Conservation (phyloP, 768 basidiomycete genomes). For the Pleurotus giganteus region DNA sequence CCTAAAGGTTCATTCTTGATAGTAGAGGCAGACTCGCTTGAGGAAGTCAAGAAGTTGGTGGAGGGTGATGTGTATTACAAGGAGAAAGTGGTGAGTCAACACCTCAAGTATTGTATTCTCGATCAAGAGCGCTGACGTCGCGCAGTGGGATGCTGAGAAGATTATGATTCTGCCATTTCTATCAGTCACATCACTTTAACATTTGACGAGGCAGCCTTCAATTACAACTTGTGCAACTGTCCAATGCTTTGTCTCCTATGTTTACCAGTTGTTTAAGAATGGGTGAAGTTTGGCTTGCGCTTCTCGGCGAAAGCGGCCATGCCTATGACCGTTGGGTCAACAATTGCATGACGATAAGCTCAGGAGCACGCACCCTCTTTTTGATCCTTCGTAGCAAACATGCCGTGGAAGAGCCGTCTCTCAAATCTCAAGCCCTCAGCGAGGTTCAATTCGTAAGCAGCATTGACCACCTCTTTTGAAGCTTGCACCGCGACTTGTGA, state of each 20-base stretch:
- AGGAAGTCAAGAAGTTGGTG: conserved; percentile 31
- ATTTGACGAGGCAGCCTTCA: too few relatives aligned
- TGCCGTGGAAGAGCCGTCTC: conserved; percentile 82
- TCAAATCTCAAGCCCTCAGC: conserved; percentile 86
- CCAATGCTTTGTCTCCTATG: too few relatives aligned
- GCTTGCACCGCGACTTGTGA: conserved; percentile 82
- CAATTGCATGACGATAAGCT: conserved; percentile 11
- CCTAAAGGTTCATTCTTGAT: conserved; percentile 53
- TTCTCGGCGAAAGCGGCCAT: conserved; percentile 96
- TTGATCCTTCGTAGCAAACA: conserved; percentile 93
- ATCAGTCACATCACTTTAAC: not conserved
- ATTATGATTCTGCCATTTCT: not conserved
- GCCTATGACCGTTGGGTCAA: conserved; percentile 43
- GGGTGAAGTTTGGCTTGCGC: conserved; percentile 80
- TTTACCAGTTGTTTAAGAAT: conserved; percentile 34
- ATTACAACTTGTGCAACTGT: too few relatives aligned
- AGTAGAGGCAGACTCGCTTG: conserved; percentile 48
- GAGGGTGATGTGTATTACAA: conserved; percentile 37
- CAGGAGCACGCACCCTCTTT: conserved; percentile 73
- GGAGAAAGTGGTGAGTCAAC: conserved; percentile 33
- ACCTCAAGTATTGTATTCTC: conserved; percentile 5
- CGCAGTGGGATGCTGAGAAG: conserved; percentile 14
- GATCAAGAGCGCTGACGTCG: conserved; percentile 20
- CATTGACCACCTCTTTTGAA: conserved; percentile 92
- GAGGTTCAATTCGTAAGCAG: conserved; percentile 80